Conservation (phyloP, 192 early-diverging fungal genomes). For the Gaertneriomyces sp. region DNA sequence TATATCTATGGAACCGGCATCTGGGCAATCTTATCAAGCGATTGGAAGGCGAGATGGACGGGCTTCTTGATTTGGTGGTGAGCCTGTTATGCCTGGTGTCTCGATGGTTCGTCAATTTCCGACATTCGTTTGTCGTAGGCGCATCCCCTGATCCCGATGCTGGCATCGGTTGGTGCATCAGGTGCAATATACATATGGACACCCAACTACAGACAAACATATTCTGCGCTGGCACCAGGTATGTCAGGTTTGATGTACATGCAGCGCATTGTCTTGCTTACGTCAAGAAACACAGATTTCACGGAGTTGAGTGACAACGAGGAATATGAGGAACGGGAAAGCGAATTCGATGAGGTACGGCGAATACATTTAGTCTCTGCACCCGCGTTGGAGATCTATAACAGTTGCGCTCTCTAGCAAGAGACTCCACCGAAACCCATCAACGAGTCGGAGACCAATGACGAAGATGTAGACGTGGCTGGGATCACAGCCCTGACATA, state of each 20-base stretch:
- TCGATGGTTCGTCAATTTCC: not conserved
- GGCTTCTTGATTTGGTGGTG: conserved; percentile 74
- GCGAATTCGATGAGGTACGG: conserved; percentile 82
- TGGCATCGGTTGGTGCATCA: conserved; percentile 75
- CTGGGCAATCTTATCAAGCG: conserved; percentile 82
- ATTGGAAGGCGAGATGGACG: conserved; percentile 78
- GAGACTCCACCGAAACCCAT: too few species aligned
- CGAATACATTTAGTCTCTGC: too few species aligned
- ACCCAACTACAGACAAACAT: conserved; percentile 74
- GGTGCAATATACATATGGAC: conserved; percentile 89
- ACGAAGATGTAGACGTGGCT: too few species aligned
- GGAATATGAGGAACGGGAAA: conserved; percentile 89
- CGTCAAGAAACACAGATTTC: conserved; percentile 53
- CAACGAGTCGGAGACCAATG: too few species aligned
- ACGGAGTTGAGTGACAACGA: conserved; percentile 90
- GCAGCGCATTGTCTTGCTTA: not conserved
- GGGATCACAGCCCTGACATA: too few species aligned
- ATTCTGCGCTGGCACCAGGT: conserved; percentile 88
- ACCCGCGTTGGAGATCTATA: too few species aligned
- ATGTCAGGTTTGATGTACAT: not conserved
- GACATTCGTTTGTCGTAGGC: conserved; percentile 45
- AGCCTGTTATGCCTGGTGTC: conserved; percentile 6
- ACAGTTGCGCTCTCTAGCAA: too few species aligned
- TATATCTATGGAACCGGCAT: conserved; percentile 90
- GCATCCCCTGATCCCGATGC: conserved; percentile 82